A percentile compares a stretch with the other conserved stretches of the same genome.
Evolutionary conservation across 2,329 filamentous ascomycete species (phyloP).

Genomic region (Clonostachys chloroleuca): DNA sequence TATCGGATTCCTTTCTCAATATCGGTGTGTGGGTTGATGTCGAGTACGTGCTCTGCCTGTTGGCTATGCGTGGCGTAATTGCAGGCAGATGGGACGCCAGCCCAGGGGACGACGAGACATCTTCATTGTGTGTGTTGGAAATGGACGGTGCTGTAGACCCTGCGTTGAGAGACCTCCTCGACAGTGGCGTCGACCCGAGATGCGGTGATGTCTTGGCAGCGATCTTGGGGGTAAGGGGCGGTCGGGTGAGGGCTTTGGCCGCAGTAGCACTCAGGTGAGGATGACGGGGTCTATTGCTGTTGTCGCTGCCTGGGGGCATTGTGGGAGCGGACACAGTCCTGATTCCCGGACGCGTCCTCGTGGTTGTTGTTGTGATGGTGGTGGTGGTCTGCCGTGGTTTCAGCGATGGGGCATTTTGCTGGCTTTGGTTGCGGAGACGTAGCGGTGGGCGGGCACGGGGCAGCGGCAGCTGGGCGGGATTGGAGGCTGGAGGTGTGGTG

Average conservation of each 20-base stretch:
- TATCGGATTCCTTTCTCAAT: no score
- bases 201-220: constrained; percentile 29
- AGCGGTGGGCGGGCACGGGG: constrained; percentile 7
- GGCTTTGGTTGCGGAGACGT: constrained; percentile 9
- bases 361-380: constrained; percentile 11
- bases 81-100: constrained; percentile 55
- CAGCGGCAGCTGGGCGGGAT: no score
- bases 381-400: constrained; percentile 2
- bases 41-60: constrained; percentile 49
- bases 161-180: neutral
- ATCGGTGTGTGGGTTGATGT: no score
- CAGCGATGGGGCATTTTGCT: constrained; percentile 18
- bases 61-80: constrained; percentile 74
- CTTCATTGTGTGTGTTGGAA: constrained; percentile 5
- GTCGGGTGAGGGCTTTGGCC: constrained; percentile 43
- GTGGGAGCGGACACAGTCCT: neutral
- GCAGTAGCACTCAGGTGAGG: constrained; percentile 63
- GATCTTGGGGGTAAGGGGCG: constrained; percentile 52
- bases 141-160: neutral
- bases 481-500: no score
- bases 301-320: constrained; percentile 43
- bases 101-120: constrained; percentile 8
- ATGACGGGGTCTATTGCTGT: constrained; percentile 56
- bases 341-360: constrained; percentile 7
- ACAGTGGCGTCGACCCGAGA: neutral